A percentile compares a stretch with the other conserved stretches of the same genome.
These are phyloP conservation scores for Silene uniflora DNA, from an alignment of 148 eudicot species.

Conservation along the genomic window DNA sequence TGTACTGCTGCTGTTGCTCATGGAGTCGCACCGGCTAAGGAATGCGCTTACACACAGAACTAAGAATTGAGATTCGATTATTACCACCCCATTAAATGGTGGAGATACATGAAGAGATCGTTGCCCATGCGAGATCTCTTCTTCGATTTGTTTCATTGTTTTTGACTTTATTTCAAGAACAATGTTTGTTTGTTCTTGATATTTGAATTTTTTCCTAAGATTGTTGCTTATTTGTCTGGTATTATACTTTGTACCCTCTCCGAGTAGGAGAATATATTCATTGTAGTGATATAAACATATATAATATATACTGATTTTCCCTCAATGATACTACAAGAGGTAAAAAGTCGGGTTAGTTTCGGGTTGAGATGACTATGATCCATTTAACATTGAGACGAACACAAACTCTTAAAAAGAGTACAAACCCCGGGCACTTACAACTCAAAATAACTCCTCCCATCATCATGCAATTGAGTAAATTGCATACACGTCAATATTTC, in stretches of 20 bases:
- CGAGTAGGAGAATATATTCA: background rate
- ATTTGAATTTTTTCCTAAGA: background rate
- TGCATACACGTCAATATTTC: too few relatives aligned
- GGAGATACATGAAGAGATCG: background rate
- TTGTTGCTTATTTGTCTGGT: background rate
- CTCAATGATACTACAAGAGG: too few relatives aligned
- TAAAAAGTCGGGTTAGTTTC: too few relatives aligned
- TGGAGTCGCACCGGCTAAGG: background rate
- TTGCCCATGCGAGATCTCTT: background rate
- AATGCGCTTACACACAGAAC: background rate
- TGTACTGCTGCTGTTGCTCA: background rate
- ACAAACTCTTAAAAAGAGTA: too few relatives aligned
- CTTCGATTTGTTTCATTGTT: background rate
- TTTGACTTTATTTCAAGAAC: background rate
- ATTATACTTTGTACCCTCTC: constrained; percentile 5
- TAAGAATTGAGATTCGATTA: background rate
- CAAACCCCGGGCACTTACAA: too few relatives aligned
- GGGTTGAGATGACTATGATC: too few relatives aligned
- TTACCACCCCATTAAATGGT: background rate
- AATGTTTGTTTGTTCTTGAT: background rate
- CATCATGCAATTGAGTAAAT: too few relatives aligned
- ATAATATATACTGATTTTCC: background rate
- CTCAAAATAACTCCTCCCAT: too few relatives aligned
- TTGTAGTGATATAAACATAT: background rate
- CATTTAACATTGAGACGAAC: too few relatives aligned